Base-by-base conservation (phyloP, 2,329 filamentous ascomycete genomes). In the Pseudovirgaria hyperparasitica region DNA sequence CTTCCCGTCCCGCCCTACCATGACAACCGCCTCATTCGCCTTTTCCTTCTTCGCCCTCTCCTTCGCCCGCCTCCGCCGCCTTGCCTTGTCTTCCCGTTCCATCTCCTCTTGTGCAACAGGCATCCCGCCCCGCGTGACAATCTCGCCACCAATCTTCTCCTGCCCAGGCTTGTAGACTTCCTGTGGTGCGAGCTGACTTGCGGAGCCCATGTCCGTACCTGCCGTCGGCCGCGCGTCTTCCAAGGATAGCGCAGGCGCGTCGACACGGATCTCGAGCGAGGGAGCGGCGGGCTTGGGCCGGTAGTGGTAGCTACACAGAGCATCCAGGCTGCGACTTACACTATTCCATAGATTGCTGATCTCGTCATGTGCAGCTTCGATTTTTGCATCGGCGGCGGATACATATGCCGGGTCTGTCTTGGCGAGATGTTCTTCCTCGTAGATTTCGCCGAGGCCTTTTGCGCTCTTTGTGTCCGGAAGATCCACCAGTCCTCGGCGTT, bases 261-360 rank as follows among this genome's bases (percentile, higher is more conserved):
- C 87, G 15, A 82, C 70, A 18, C 94, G 78, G 29, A 94, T 80
- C 22, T 82, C 86, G 36, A 98, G 71, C 23, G 72, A 72, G n/a
- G 82, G 73, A 27, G 78, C 78, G 2, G 77, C 69, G 8, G 82
- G 76, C 60, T 86, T 92, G 28, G 90, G 90, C 55, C 82, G 86
- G 69, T 93, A 94, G 58, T 94, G 81, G 76, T 84, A 92, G 51
- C 81, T 92, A 55, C 76, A 86, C 36, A 98, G 72, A 15, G 82
- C 73, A 55, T 98, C 90, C 29, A 98, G 73, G 36, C 82, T 81
- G 23, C 70, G 70, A 45, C 70, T 76, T 28, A 94, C 67, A 19
- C 81, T 77, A 40, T 73, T 79, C 85, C 90, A 98, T 43, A 94
- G 62, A 16, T 64, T 65, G 43, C 78, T 74, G 28, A 96, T 79